phyloP scores from a whole-genome alignment of 2,329 filamentous ascomycete genomes.

The Ophiostoma australiae region DNA sequence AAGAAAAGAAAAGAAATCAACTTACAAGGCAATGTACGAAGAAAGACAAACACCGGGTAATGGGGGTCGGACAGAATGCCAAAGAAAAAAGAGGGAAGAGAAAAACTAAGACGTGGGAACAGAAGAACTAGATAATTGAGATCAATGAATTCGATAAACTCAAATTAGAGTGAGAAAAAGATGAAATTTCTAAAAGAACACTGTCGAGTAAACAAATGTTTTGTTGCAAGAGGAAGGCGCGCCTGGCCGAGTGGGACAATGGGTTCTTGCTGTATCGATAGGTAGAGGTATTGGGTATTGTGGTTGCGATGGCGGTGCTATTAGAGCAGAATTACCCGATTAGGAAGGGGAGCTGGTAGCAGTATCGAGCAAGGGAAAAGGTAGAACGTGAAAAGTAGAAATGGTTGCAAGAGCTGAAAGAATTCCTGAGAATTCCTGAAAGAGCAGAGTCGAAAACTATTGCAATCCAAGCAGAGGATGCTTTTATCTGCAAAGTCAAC shows the following conservation, averaged over 20 bases:
- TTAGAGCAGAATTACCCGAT: background rate
- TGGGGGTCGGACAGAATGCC: background rate
- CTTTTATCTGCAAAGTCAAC: background rate
- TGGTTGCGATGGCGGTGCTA: background rate
- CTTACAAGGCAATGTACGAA: background rate
- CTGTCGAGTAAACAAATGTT: background rate
- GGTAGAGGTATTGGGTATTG: background rate
- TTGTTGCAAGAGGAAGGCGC: background rate
- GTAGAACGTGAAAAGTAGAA: too few species aligned
- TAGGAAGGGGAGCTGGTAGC: background rate
- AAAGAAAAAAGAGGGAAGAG: background rate
- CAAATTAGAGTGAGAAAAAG: background rate
- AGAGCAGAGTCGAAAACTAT: too few species aligned
- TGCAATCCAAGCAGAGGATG: background rate
- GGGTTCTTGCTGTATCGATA: background rate
- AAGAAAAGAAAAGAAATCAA: too few species aligned
- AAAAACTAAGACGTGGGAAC: background rate
- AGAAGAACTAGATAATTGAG: background rate
- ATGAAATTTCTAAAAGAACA: background rate
- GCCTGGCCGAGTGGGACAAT: background rate
- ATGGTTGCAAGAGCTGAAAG: too few species aligned
- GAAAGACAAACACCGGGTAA: background rate
- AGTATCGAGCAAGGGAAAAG: too few species aligned
- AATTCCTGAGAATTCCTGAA: too few species aligned
- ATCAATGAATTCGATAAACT: background rate